Percentiles rank a stretch among this genome's conserved stretches.
These are phyloP conservation scores for Crithidia acanthocephali DNA, from an alignment of 208 protist genomes.

Conservation along the genomic window DNA sequence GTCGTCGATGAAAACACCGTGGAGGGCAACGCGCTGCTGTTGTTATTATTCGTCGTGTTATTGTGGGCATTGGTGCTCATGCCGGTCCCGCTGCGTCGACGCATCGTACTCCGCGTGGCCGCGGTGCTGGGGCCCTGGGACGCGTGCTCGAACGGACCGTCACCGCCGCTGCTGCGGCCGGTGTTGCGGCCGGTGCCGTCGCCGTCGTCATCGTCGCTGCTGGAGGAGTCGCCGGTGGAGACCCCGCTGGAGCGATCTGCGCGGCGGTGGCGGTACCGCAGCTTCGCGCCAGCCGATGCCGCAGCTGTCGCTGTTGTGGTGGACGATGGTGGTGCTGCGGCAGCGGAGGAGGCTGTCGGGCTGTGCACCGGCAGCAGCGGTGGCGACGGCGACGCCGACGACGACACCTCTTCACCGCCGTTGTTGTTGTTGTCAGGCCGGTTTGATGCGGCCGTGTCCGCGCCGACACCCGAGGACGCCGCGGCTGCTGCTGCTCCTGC, in stretches of 20 bases:
- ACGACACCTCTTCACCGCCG: not conserved
- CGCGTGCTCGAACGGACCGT: no score
- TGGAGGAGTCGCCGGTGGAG: conserved; percentile 1
- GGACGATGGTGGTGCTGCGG: not conserved
- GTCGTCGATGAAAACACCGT: not conserved
- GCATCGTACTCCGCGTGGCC: not conserved
- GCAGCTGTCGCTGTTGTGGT: not conserved
- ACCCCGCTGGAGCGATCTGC: not conserved
- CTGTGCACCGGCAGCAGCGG: no score
- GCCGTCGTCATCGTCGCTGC: conserved; percentile 17
- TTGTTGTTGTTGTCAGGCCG: not conserved
- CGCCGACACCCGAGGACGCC: no score
- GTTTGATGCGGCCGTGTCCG: not conserved
- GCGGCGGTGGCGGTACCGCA: conserved; percentile 10
- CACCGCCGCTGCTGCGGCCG: not conserved
- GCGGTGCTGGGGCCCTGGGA: no score
- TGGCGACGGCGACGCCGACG: conserved; percentile 9
- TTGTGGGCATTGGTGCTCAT: no score
- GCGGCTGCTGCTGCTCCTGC: no score
- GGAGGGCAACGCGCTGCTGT: not conserved
- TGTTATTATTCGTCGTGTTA: no score
- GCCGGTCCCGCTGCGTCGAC: not conserved
- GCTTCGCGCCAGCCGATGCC: not conserved
- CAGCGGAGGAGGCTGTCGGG: not conserved
- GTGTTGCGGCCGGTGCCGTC: not conserved